These are phyloP conservation scores for Coniella vitis DNA, from an alignment of 2,329 filamentous ascomycete species.

Conservation along the genomic window DNA sequence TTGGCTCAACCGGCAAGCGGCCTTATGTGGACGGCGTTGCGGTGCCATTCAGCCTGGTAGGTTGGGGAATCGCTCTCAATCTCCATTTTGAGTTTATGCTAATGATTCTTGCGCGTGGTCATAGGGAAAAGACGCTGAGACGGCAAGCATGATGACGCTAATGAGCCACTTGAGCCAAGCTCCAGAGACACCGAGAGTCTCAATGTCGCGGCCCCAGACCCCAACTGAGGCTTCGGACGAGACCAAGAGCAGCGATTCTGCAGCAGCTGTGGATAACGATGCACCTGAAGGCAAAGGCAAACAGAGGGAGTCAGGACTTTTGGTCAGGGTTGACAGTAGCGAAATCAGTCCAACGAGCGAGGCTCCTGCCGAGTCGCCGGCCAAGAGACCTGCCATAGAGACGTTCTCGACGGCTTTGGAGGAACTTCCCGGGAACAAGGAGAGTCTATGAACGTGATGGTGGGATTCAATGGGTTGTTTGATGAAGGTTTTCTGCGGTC, in stretches of 20 bases:
- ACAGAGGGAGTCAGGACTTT: neutral
- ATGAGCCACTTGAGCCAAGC: constrained; percentile 34
- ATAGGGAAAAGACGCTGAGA: constrained; percentile 50
- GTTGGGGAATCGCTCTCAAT: neutral
- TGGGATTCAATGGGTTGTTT: neutral
- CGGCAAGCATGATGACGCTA: constrained; percentile 65
- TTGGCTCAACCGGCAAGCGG: constrained; percentile 46
- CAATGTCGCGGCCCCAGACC: constrained; percentile 29
- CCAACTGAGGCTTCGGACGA: constrained; percentile 13
- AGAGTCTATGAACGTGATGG: neutral
- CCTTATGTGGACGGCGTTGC: constrained; percentile 64
- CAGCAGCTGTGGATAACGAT: neutral
- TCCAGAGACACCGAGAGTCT: constrained; percentile 14
- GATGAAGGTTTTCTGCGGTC: neutral
- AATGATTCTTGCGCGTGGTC: neutral
- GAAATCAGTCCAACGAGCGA: constrained; percentile 9
- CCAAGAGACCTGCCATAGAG: constrained; percentile 39
- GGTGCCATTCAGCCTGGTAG: constrained; percentile 59
- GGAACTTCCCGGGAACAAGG: constrained; percentile 28
- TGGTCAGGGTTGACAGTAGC: neutral
- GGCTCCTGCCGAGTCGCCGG: constrained; percentile 1
- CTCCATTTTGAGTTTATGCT: neutral
- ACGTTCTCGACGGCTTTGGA: constrained; percentile 50
- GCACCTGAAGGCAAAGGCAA: neutral
- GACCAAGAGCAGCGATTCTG: neutral